These are phyloP conservation scores for Neocallimastix lanati DNA, from an alignment of 192 early-diverging fungal genomes.

Conservation along the genomic window DNA sequence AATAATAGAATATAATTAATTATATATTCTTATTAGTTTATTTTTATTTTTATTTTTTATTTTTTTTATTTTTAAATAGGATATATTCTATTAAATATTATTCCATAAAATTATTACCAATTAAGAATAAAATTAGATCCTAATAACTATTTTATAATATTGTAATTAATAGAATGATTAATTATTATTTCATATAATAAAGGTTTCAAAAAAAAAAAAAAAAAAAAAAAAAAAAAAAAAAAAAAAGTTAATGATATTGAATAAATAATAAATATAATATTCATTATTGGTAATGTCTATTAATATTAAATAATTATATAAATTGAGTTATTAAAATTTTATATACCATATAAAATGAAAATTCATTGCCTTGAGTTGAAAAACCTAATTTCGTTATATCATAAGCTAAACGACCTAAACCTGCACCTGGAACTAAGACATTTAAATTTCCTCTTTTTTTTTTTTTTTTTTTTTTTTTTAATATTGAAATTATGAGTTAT, in stretches of 20 bases:
- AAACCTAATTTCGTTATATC: conserved; percentile 59
- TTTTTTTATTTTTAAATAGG: no score
- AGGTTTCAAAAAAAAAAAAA: no score
- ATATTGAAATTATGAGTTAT: no score
- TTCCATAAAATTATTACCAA: conserved; percentile 23
- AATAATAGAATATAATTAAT: conserved; percentile 1
- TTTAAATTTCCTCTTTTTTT: conserved; percentile 29
- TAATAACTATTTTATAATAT: conserved; percentile 31
- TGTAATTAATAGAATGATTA: not conserved
- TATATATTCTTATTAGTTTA: not conserved
- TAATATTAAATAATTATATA: no score
- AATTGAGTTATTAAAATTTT: no score
- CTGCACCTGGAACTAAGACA: conserved; percentile 88
- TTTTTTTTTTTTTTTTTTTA: no score
- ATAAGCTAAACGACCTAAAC: conserved; percentile 78
- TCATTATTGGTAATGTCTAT: no score
- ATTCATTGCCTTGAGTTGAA: conserved; percentile 64
- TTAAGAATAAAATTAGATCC: conserved; percentile 92
- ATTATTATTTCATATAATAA: not conserved
- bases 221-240: no score
- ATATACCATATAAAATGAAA: conserved; percentile 82
- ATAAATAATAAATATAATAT: no score
- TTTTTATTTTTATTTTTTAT: not conserved
- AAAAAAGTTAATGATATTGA: no score
- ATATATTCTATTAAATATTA: no score